A percentile compares a stretch with the other conserved stretches of the same genome.
These are phyloP conservation scores for Aspergillus flavus DNA, from an alignment of 2,329 filamentous ascomycete species.

Conservation along the genomic window DNA sequence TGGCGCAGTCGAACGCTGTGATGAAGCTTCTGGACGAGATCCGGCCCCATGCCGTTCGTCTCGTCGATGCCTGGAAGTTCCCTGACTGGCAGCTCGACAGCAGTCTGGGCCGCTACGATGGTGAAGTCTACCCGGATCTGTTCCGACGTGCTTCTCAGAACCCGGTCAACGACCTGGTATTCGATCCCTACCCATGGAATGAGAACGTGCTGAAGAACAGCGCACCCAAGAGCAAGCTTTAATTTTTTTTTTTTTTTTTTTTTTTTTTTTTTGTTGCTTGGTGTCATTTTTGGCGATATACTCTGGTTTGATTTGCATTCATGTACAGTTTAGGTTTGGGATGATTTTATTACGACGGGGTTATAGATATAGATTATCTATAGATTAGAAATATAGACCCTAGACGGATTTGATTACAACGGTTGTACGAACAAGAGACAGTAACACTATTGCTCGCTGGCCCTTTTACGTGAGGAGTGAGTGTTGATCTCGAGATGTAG, in stretches of 20 bases:
- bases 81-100: constrained; percentile 78
- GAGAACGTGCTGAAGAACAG: constrained; percentile 63
- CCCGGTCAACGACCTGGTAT: constrained; percentile 70
- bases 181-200: constrained; percentile 71
- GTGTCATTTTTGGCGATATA: constrained; percentile 1
- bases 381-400: constrained; percentile 6
- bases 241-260: constrained; percentile 7
- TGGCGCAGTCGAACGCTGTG: constrained; percentile 67
- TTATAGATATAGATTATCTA: constrained; percentile 7
- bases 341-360: background rate
- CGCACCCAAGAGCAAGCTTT: constrained; percentile 41
- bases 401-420: background rate
- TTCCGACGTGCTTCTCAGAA: constrained; percentile 74
- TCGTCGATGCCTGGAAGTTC: constrained; percentile 76
- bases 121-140: constrained; percentile 77
- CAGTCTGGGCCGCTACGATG: constrained; percentile 69
- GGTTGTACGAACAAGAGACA: background rate
- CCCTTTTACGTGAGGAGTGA: no score
- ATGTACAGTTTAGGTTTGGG: constrained; percentile 5
- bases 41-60: constrained; percentile 69
- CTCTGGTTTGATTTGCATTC: background rate
- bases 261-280: background rate
- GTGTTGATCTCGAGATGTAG: no score
- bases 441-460: no score
- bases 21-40: constrained; percentile 72